These are phyloP conservation scores for Laburnicola sp. DNA, from an alignment of 2,329 filamentous ascomycete genomes.

Conservation along the genomic window DNA sequence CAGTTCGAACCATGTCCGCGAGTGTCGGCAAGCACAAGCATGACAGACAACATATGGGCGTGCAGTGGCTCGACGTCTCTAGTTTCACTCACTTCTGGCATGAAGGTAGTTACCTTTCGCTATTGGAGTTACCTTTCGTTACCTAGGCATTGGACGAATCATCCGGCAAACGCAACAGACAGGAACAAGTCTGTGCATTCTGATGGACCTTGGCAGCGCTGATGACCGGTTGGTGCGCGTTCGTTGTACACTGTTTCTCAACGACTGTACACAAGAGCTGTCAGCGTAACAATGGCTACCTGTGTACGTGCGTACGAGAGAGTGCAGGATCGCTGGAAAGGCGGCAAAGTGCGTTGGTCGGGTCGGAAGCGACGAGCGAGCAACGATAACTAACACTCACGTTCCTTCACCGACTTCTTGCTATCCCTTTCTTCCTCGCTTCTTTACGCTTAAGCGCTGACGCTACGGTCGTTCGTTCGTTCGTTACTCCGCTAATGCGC, in stretches of 20 bases:
- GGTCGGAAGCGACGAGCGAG: not conserved
- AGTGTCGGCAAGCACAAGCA: not conserved
- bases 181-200: not conserved
- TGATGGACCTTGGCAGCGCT: not conserved
- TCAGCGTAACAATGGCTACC: conserved; percentile 4
- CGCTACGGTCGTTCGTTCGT: not conserved
- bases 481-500: not conserved
- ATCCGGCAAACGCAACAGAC: not conserved
- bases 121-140: no score
- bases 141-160: not conserved
- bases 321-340: conserved; percentile 13
- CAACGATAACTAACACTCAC: not conserved
- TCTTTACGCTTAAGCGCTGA: not conserved
- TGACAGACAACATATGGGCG: not conserved
- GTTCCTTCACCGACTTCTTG: conserved; percentile 1
- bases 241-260: not conserved
- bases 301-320: not conserved
- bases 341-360: not conserved
- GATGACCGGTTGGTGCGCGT: not conserved
- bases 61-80: not conserved
- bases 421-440: conserved; percentile 8
- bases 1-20: not conserved
- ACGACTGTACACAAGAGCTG: not conserved
- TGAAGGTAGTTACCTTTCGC: not conserved
- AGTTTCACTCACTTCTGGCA: not conserved